Conservation (phyloP, 192 early-diverging fungal species). For the Spizellomyces sp. region DNA sequence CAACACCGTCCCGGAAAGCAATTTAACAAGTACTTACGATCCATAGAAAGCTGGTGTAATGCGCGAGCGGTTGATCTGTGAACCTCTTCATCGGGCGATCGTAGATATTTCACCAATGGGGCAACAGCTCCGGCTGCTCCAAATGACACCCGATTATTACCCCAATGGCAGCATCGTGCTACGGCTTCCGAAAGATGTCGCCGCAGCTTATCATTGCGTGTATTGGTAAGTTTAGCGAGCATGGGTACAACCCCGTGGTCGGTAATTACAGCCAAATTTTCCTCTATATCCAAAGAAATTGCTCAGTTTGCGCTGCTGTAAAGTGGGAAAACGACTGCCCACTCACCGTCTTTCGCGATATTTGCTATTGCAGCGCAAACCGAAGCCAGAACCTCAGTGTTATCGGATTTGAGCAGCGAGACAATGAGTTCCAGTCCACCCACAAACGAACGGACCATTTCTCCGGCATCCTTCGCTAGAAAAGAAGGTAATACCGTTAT, state of each 20-base stretch:
- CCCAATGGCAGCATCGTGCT: slow-evolving; percentile 68
- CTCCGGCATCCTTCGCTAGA: slow-evolving; percentile 66
- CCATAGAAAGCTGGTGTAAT: slow-evolving; percentile 70
- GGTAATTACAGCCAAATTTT: slow-evolving; percentile 71
- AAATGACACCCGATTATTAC: slow-evolving; percentile 68
- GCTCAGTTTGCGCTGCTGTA: not conserved
- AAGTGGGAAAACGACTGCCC: not conserved
- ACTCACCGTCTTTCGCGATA: slow-evolving; percentile 64
- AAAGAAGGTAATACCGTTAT: too few relatives aligned
- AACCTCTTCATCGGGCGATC: slow-evolving; percentile 61
- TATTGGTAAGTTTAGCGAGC: slow-evolving; percentile 64
- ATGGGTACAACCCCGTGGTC: slow-evolving; percentile 71
- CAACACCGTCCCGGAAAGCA: not conserved
- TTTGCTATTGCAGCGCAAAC: slow-evolving; percentile 70
- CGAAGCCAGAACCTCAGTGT: slow-evolving; percentile 59
- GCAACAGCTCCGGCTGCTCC: slow-evolving; percentile 62
- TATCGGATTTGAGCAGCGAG: slow-evolving; percentile 62
- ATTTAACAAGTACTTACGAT: slow-evolving; percentile 46
- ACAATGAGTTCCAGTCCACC: slow-evolving; percentile 70
- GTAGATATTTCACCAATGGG: slow-evolving; percentile 66
- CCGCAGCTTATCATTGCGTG: slow-evolving; percentile 60
- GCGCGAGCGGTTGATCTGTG: slow-evolving; percentile 64
- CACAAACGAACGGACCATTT: slow-evolving; percentile 72
- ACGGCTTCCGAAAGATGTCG: slow-evolving; percentile 66
- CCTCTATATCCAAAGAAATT: slow-evolving; percentile 40